A percentile compares a stretch with the other conserved stretches of the same genome.
Conservation (phyloP, 2,329 filamentous ascomycete species). For the Cephalotrichum gorgonifer region DNA sequence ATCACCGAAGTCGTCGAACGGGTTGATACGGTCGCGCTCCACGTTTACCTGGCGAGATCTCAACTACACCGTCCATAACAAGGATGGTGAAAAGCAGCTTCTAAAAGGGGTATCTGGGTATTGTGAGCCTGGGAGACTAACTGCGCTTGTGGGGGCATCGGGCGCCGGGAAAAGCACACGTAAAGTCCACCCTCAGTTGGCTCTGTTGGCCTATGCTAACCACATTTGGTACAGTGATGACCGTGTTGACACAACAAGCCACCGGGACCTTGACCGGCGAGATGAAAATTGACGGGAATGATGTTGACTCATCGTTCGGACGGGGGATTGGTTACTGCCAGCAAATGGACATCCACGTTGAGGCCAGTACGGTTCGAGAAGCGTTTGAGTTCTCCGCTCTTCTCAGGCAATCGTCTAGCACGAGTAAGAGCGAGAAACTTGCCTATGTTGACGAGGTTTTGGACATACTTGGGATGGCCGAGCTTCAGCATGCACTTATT, state of each 20-base stretch:
- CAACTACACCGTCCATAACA: conserved; percentile 2
- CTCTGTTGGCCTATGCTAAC: neutral
- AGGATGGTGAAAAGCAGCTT: conserved; percentile 4
- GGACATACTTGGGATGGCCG: neutral
- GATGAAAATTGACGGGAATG: neutral
- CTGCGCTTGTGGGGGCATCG: neutral
- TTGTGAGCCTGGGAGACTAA: conserved; percentile 3
- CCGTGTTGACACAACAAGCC: conserved; percentile 6
- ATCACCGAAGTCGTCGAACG: neutral
- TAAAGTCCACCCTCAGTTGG: neutral
- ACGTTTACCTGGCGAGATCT: conserved; percentile 6
- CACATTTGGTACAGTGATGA: neutral
- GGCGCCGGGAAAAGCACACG: neutral
- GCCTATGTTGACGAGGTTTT: neutral
- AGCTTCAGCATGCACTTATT: neutral
- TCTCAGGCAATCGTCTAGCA: neutral
- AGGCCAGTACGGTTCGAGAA: neutral
- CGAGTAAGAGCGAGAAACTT: neutral
- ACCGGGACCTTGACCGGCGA: neutral
- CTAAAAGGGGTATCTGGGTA: conserved; percentile 4
- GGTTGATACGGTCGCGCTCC: conserved; percentile 14
- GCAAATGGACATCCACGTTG: neutral
- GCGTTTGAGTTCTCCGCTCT: neutral
- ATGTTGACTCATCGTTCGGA: neutral
- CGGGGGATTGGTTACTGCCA: neutral